Base-by-base conservation (phyloP, 768 basidiomycete genomes). In the Kwoniella newhampshirensis region DNA sequence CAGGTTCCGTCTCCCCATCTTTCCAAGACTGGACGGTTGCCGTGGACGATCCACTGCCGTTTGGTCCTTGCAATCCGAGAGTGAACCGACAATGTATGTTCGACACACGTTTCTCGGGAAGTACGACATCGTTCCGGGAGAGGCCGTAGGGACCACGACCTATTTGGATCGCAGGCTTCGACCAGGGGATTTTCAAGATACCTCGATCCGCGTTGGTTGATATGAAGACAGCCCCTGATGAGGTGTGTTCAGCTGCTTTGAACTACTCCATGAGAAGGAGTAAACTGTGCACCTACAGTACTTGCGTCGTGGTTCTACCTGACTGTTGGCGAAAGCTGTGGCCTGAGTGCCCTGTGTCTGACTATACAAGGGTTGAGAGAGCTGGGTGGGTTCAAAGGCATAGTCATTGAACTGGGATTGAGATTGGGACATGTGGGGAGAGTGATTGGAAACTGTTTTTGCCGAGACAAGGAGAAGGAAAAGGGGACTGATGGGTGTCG, bases 151-250 rank as follows among this genome's bases (percentile, higher is more conserved):
- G 65, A 13, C 73, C 73, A 20, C 75, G 66, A 20, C 75, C 75
- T 25, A 76, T 64, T 42, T 73, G 71, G 4, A 69, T 52, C 7
- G 48, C 43, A 4, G 67, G 35, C 30, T 63, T 60, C 3, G 51
- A 55, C 75, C 75, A 76, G 17, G 68, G 64, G 23, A 74, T 62
- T 42, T 76, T 76, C 20, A 76, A 54, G 41, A 71, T 69, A 17
- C 58, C 57, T 35, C 71, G 64, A 1, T 55, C 53, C 8, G 69
- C 39, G 27, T 71, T 70, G 18, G 70, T 70, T 5, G 75, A 71
- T 7, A 72, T 74, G 45, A 76, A 65, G 11, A 71, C 59, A 26
- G 75, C 75, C 75, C 75, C 75, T 76, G 47, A 7, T 2, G n/a
- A n/a, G n/a, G 21, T 36, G 13, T n/a, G 39, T 32, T 60, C 42